Evolutionary conservation across 257 asterid species (phyloP).

Genomic region (Gentiana macrophylla): DNA sequence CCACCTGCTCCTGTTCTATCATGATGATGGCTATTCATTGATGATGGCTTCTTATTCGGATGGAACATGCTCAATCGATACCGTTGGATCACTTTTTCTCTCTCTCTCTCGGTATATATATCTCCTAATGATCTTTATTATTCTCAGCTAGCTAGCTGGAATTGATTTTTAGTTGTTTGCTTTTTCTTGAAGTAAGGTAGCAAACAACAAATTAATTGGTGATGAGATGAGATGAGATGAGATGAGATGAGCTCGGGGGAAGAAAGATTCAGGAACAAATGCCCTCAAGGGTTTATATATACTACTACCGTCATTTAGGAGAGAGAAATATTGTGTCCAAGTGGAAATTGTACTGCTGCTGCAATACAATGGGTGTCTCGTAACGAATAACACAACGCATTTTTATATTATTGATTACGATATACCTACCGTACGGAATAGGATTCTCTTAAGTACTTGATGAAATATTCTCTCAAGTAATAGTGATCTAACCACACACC

Average conservation of each 20-base stretch:
- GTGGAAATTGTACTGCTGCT: too few relatives aligned
- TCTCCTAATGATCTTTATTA: neutral
- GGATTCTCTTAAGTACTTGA: too few relatives aligned
- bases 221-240: slow-evolving; percentile 1
- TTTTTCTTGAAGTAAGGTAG: neutral
- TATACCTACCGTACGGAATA: too few relatives aligned
- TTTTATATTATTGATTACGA: too few relatives aligned
- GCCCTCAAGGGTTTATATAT: neutral
- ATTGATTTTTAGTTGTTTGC: neutral
- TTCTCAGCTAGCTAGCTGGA: neutral
- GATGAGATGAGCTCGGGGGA: slow-evolving; percentile 1
- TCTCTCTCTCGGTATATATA: neutral
- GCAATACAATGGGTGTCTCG: neutral
- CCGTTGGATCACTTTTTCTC: neutral
- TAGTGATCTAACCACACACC: too few relatives aligned
- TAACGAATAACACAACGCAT: neutral
- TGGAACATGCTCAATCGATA: slow-evolving; percentile 23
- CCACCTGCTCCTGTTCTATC: slow-evolving; percentile 10
- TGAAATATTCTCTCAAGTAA: too few relatives aligned
- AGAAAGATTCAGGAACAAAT: slow-evolving; percentile 30
- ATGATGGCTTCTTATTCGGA: slow-evolving; percentile 24
- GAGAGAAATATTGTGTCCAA: neutral
- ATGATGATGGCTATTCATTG: slow-evolving; percentile 17
- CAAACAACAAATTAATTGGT: neutral
- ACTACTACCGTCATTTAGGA: slow-evolving; percentile 7